phyloP scores from a whole-genome alignment of 176 grass and related monocot species.

The Alopecurus myosuroides region DNA sequence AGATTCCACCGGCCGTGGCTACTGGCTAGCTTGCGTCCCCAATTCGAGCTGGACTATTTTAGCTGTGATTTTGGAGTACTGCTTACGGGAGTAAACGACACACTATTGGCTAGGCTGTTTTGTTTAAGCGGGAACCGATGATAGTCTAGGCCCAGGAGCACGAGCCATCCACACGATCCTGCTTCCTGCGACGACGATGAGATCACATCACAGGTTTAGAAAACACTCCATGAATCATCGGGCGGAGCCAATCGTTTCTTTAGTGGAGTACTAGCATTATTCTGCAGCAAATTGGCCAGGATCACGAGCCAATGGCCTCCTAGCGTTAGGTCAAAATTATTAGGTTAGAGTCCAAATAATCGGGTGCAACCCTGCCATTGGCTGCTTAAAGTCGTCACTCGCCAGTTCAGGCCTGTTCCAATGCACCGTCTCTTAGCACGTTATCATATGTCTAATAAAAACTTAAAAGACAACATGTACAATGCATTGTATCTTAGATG shows the following conservation, averaged over 20 bases:
- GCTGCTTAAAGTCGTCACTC: neutral
- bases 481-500: too few relatives aligned
- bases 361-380: neutral
- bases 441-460: too few relatives aligned
- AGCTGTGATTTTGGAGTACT: neutral
- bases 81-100: neutral
- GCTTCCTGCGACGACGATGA: neutral
- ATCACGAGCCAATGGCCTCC: constrained; percentile 8
- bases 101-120: neutral
- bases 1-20: neutral
- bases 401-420: too few relatives aligned
- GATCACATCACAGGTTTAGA: neutral
- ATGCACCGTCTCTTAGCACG: too few relatives aligned
- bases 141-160: neutral
- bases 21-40: neutral
- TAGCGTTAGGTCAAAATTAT: neutral
- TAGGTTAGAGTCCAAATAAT: neutral
- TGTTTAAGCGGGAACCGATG: neutral
- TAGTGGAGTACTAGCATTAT: neutral
- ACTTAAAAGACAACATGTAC: too few relatives aligned
- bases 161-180: neutral
- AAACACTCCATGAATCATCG: neutral
- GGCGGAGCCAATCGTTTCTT: neutral
- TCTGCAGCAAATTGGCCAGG: neutral
- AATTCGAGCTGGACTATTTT: neutral